phyloP scores from a whole-genome alignment of 192 early-diverging fungal species.

The Coemansia sp. region DNA sequence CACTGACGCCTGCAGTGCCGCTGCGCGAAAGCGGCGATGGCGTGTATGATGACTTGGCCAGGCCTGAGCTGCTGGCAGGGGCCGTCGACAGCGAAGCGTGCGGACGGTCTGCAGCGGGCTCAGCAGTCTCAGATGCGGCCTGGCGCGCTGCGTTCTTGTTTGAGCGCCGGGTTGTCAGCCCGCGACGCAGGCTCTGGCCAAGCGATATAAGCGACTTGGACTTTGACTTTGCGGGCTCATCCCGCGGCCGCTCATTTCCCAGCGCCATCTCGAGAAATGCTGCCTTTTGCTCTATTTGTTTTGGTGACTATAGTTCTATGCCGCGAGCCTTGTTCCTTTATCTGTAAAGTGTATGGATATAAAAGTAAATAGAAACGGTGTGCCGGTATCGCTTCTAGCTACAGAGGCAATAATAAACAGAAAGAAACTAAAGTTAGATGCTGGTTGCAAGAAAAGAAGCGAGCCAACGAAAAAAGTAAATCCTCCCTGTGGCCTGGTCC shows the following conservation, averaged over 20 bases:
- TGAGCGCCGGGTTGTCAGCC: slow-evolving; percentile 43
- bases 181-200: slow-evolving; percentile 49
- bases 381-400: too few species aligned
- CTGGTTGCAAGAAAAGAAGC: background rate
- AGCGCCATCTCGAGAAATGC: slow-evolving; percentile 29
- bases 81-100: slow-evolving; percentile 1
- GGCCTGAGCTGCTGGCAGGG: background rate
- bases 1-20: slow-evolving; percentile 9
- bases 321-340: background rate
- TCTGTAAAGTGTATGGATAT: background rate
- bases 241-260: slow-evolving; percentile 52
- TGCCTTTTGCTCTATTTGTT: background rate
- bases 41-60: slow-evolving; percentile 21
- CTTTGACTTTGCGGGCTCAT: slow-evolving; percentile 51
- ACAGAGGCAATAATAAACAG: background rate
- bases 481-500: background rate
- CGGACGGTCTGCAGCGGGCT: slow-evolving; percentile 3
- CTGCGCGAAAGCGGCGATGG: slow-evolving; percentile 44
- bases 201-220: slow-evolving; percentile 39
- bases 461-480: slow-evolving; percentile 2
- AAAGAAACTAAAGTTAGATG: slow-evolving; percentile 2
- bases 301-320: background rate
- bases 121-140: slow-evolving; percentile 7
- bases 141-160: slow-evolving; percentile 13
- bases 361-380: background rate